These are phyloP conservation scores for Podosphaera aphanis DNA, from an alignment of 2,329 filamentous ascomycete species.

Conservation along the genomic window DNA sequence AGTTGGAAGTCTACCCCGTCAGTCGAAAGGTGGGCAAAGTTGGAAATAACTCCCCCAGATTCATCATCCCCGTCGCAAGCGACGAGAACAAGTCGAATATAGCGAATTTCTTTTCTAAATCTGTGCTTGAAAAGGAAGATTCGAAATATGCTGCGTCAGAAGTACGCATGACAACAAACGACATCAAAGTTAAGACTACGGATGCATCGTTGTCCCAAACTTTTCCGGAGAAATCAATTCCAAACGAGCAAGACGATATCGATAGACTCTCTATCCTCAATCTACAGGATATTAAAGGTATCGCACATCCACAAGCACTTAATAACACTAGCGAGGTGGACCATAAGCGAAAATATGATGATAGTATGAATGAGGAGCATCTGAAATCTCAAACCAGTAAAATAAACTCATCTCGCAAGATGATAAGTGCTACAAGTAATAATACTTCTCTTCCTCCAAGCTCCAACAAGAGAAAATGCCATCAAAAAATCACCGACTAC, in stretches of 20 bases:
- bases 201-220: constrained; percentile 4
- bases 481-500: constrained; percentile 29
- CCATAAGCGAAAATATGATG: constrained; percentile 13
- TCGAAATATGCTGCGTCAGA: constrained; percentile 2
- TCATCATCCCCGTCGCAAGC: constrained; percentile 63
- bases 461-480: constrained; percentile 10
- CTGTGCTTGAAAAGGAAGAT: constrained; percentile 6
- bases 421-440: constrained; percentile 15
- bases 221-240: constrained; percentile 4
- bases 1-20: constrained; percentile 69
- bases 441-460: constrained; percentile 11
- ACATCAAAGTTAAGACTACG: neutral
- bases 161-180: neutral
- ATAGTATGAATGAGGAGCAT: constrained; percentile 8
- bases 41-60: constrained; percentile 66
- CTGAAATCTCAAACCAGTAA: constrained; percentile 7
- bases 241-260: constrained; percentile 9
- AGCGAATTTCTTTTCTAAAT: constrained; percentile 66
- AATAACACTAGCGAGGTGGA: constrained; percentile 7
- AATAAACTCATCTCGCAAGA: constrained; percentile 8
- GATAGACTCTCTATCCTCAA: constrained; percentile 11
- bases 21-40: constrained; percentile 81
- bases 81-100: constrained; percentile 83
- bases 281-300: constrained; percentile 11
- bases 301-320: constrained; percentile 11